phyloP scores from a whole-genome alignment of 2,329 filamentous ascomycete species.

The Penicillium sp. region DNA sequence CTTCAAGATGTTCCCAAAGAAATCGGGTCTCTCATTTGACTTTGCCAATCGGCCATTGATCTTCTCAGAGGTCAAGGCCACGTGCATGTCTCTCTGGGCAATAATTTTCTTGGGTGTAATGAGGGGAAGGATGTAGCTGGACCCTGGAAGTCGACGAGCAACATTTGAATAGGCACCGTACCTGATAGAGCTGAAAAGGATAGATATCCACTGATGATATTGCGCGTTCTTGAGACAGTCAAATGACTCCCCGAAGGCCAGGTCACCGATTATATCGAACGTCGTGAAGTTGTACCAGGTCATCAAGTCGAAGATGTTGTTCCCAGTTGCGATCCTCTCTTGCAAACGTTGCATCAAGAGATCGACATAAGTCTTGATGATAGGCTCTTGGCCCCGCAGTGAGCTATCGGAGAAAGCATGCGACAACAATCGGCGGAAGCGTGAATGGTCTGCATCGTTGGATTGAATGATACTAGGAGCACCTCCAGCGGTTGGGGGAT shows the following conservation, averaged over 20 bases:
- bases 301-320: conserved; percentile 23
- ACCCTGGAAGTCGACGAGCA: conserved; percentile 7
- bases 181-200: conserved; percentile 8
- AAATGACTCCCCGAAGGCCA: conserved; percentile 35
- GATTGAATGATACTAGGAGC: conserved; percentile 16
- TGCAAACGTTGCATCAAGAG: conserved; percentile 30
- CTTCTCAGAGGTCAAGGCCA: conserved; percentile 9
- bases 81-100: not conserved
- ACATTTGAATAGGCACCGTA: conserved; percentile 10
- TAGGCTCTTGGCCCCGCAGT: conserved; percentile 40
- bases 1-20: conserved; percentile 18
- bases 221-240: conserved; percentile 27
- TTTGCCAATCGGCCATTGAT: conserved; percentile 8
- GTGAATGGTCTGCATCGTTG: conserved; percentile 16
- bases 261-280: conserved; percentile 36
- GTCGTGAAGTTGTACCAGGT: conserved; percentile 36
- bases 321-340: conserved; percentile 12
- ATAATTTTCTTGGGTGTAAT: conserved; percentile 7
- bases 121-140: not conserved
- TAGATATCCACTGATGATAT: conserved; percentile 29
- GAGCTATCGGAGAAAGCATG: conserved; percentile 48
- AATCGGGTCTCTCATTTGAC: conserved; percentile 17
- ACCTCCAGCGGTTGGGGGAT: conserved; percentile 2
- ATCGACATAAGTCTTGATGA: conserved; percentile 35
- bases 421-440: conserved; percentile 34